These are phyloP conservation scores for Rhododendron williamsianum DNA, from an alignment of 148 eudicot species.

Conservation along the genomic window DNA sequence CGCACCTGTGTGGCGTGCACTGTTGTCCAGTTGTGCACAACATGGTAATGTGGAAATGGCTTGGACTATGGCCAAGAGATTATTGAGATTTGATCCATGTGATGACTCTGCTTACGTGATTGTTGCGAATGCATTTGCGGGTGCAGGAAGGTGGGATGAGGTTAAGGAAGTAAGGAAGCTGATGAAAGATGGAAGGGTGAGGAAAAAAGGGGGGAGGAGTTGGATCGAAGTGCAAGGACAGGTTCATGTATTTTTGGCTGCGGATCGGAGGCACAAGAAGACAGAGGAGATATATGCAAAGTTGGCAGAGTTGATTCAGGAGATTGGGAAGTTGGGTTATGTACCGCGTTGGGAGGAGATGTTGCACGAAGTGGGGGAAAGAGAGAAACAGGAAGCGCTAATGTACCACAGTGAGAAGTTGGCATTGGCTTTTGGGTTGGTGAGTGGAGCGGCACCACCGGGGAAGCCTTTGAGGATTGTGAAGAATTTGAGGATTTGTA, in stretches of 20 bases:
- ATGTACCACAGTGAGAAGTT: constrained; percentile 67
- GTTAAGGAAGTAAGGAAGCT: constrained; percentile 48
- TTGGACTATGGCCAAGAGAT: constrained; percentile 42
- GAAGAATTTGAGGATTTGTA: constrained; percentile 61
- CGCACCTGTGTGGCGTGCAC: constrained; percentile 24
- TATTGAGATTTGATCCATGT: constrained; percentile 43
- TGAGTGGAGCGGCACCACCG: constrained; percentile 43
- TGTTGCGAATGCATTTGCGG: constrained; percentile 48
- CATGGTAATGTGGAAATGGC: constrained; percentile 43
- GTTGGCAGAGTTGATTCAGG: constrained; percentile 43
- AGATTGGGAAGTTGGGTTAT: constrained; percentile 51
- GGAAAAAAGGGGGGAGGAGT: constrained; percentile 63
- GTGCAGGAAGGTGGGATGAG: constrained; percentile 49
- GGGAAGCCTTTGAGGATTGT: constrained; percentile 66
- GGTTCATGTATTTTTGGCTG: constrained; percentile 56
- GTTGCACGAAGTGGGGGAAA: constrained; percentile 49
- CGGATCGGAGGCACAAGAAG: constrained; percentile 42
- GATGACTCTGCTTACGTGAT: constrained; percentile 76
- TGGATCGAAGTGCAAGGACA: constrained; percentile 60
- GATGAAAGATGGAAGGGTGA: constrained; percentile 53
- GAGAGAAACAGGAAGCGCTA: constrained; percentile 51
- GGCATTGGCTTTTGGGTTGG: constrained; percentile 68
- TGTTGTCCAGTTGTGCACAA: constrained; percentile 43
- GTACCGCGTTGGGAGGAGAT: constrained; percentile 46
- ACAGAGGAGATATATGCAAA: constrained; percentile 43